A percentile compares a stretch with the other conserved stretches of the same genome.
phyloP scores from a whole-genome alignment of 2,329 filamentous ascomycete genomes.

The Pseudogymnoascus sp. region DNA sequence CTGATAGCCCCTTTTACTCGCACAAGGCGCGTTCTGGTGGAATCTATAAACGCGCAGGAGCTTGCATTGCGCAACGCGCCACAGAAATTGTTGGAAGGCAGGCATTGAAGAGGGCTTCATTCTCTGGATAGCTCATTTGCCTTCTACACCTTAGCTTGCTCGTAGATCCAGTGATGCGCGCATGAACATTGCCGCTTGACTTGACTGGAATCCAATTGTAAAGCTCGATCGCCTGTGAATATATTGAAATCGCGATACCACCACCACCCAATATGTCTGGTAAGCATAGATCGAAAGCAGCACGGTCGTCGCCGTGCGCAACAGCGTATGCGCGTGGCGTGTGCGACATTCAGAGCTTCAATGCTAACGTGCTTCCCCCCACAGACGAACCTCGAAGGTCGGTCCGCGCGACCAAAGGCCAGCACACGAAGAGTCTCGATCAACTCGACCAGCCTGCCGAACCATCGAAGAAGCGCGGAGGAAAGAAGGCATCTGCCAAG shows the following conservation, averaged over 20 bases:
- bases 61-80: slow-evolving; percentile 4
- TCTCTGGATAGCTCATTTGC: slow-evolving; percentile 20
- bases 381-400: slow-evolving; percentile 83
- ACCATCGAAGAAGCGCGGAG: slow-evolving; percentile 41
- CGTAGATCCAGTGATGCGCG: slow-evolving; percentile 27
- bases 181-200: slow-evolving; percentile 25
- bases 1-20: neutral
- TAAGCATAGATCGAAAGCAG: slow-evolving; percentile 38
- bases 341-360: slow-evolving; percentile 1
- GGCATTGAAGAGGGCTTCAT: slow-evolving; percentile 9
- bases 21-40: neutral
- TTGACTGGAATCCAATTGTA: slow-evolving; percentile 24
- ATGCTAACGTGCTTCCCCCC: slow-evolving; percentile 18
- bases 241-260: slow-evolving; percentile 8
- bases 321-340: slow-evolving; percentile 1
- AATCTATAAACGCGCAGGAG: slow-evolving; percentile 1
- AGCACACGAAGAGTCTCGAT: slow-evolving; percentile 83
- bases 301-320: neutral
- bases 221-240: slow-evolving; percentile 20
- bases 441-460: slow-evolving; percentile 54
- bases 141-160: slow-evolving; percentile 23
- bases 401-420: slow-evolving; percentile 91
- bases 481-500: slow-evolving; percentile 42
- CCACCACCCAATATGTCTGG: slow-evolving; percentile 44
- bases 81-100: slow-evolving; percentile 6